phyloP scores from a whole-genome alignment of 352 stramenopile species.

The Phytophthora sp. region DNA sequence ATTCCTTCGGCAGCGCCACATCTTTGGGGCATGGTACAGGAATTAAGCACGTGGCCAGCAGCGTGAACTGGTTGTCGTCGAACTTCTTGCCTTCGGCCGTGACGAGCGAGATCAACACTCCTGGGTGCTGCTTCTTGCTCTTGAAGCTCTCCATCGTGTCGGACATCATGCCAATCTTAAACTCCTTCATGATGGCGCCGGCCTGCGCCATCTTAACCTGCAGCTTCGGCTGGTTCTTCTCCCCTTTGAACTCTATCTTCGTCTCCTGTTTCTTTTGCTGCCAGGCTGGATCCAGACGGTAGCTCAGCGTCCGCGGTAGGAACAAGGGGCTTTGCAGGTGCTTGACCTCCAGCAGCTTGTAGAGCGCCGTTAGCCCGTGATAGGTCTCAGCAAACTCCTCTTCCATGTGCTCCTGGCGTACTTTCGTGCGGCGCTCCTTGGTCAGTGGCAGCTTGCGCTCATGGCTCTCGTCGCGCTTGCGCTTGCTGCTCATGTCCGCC shows the following conservation, averaged over 20 bases:
- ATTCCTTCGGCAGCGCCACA: conserved; percentile 50
- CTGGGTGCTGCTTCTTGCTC: conserved; percentile 56
- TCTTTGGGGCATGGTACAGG: conserved; percentile 72
- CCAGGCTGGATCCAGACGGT: conserved; percentile 55
- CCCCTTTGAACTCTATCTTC: conserved; percentile 23
- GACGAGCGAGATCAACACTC: conserved; percentile 64
- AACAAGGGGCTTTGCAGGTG: conserved; percentile 77
- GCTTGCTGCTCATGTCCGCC: conserved; percentile 55
- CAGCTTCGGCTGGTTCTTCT: background rate
- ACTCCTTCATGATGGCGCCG: conserved; percentile 48
- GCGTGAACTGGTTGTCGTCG: conserved; percentile 62
- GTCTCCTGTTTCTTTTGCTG: conserved; percentile 23
- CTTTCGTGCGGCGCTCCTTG: conserved; percentile 49
- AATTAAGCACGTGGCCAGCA: conserved; percentile 66
- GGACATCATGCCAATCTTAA: conserved; percentile 75
- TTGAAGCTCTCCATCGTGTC: conserved; percentile 71
- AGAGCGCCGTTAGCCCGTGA: conserved; percentile 75
- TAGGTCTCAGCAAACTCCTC: conserved; percentile 85
- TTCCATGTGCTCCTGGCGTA: conserved; percentile 78
- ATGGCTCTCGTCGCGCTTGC: conserved; percentile 65
- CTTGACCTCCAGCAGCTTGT: conserved; percentile 83
- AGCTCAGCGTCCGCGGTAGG: conserved; percentile 80
- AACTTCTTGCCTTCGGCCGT: conserved; percentile 51
- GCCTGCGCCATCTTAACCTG: conserved; percentile 18
- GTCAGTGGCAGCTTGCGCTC: conserved; percentile 41